These are phyloP conservation scores for Pyrus pyrifolia DNA, from an alignment of 306 rosid genomes.

Conservation along the genomic window DNA sequence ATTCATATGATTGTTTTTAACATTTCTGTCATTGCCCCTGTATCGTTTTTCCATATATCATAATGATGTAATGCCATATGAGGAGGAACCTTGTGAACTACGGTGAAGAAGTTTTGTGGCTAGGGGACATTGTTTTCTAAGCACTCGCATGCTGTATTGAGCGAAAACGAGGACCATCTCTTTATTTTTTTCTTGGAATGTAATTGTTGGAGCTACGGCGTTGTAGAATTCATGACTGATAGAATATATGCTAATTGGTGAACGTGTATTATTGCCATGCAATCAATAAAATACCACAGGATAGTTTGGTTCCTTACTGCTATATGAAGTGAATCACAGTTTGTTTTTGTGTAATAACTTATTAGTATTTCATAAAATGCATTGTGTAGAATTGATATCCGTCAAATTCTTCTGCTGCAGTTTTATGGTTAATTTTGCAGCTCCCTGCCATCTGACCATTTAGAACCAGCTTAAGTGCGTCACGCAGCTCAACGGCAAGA, in stretches of 20 bases:
- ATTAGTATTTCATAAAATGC: constrained; percentile 17
- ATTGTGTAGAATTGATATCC: constrained; percentile 21
- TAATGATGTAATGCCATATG: constrained; percentile 39
- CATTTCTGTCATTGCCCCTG: constrained; percentile 39
- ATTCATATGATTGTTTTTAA: constrained; percentile 67
- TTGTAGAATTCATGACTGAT: constrained; percentile 63
- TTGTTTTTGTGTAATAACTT: constrained; percentile 20
- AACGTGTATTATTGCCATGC: constrained; percentile 64
- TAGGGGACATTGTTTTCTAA: constrained; percentile 43
- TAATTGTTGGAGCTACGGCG: constrained; percentile 68
- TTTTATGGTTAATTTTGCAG: constrained; percentile 10
- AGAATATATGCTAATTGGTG: constrained; percentile 72
- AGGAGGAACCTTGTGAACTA: constrained; percentile 51
- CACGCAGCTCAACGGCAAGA: neutral
- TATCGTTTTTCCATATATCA: constrained; percentile 45
- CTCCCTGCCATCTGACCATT: neutral
- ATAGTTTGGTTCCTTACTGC: constrained; percentile 35
- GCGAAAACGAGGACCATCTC: constrained; percentile 43
- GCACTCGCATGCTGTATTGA: constrained; percentile 44
- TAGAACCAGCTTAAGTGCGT: constrained; percentile 12
- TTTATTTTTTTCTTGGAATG: constrained; percentile 41
- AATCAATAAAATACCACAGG: constrained; percentile 61
- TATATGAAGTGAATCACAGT: constrained; percentile 27
- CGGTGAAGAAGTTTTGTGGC: constrained; percentile 51
- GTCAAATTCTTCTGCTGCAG: constrained; percentile 5